These are phyloP conservation scores for Podila verticillata DNA, from an alignment of 192 early-diverging fungal genomes.

Conservation along the genomic window DNA sequence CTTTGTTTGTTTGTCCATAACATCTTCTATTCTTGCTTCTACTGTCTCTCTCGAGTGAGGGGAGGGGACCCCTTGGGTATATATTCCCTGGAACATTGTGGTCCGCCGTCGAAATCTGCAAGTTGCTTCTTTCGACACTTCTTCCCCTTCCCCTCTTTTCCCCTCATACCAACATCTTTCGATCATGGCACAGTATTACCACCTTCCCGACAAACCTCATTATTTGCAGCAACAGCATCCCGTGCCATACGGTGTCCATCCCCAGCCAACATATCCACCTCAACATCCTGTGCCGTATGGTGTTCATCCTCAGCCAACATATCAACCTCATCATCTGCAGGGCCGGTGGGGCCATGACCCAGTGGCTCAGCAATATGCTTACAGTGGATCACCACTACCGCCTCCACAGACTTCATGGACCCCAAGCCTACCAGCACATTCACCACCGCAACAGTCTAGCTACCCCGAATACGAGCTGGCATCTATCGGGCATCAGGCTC, in stretches of 20 bases:
- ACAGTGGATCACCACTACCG: conserved; percentile 11
- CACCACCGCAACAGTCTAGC: conserved; percentile 3
- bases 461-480: conserved; percentile 9
- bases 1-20: neutral
- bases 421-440: neutral
- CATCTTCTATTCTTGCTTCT: neutral
- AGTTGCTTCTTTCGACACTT: conserved; percentile 17
- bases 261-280: too few relatives aligned
- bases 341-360: conserved; percentile 11
- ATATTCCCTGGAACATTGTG: conserved; percentile 10
- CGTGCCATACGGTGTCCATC: too few relatives aligned
- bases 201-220: neutral
- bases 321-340: conserved; percentile 12
- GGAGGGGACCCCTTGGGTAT: neutral
- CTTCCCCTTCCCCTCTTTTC: neutral
- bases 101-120: conserved; percentile 14
- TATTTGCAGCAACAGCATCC: conserved; percentile 1
- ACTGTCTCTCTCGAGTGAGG: conserved; percentile 1
- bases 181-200: conserved; percentile 3
- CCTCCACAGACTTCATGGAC: too few relatives aligned
- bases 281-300: neutral
- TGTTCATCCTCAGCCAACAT: conserved; percentile 17
- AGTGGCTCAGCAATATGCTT: conserved; percentile 5
- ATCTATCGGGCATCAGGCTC: conserved; percentile 13
- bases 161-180: conserved; percentile 3